These are phyloP conservation scores for Pseudopithomyces chartarum DNA, from an alignment of 2,329 filamentous ascomycete genomes.

Conservation along the genomic window DNA sequence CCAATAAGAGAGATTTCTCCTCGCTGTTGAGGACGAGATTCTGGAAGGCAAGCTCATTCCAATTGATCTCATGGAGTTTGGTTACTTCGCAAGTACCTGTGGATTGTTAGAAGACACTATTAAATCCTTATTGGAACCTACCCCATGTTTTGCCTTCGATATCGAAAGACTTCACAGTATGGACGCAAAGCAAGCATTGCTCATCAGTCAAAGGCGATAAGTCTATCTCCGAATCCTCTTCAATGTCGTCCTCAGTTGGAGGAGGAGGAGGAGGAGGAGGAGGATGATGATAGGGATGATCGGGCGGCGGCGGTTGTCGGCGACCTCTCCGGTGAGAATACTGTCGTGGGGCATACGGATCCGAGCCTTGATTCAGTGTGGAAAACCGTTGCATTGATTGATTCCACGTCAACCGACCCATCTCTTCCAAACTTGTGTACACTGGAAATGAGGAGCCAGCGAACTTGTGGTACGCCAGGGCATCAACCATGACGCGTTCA, in stretches of 20 bases:
- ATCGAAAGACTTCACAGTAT: constrained; percentile 17
- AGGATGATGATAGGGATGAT: too few relatives aligned
- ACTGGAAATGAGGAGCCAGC: constrained; percentile 5
- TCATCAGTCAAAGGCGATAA: background rate
- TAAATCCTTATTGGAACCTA: background rate
- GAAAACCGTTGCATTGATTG: background rate
- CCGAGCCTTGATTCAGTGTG: too few relatives aligned
- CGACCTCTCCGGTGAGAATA: too few relatives aligned
- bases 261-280: too few relatives aligned
- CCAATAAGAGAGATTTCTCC: constrained; percentile 55
- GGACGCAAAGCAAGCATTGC: constrained; percentile 16
- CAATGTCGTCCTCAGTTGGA: too few relatives aligned
- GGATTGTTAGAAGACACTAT: too few relatives aligned
- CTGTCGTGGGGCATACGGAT: too few relatives aligned
- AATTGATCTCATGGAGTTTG: background rate
- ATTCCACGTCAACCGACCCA: background rate
- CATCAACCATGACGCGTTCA: constrained; percentile 17
- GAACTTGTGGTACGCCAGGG: constrained; percentile 17
- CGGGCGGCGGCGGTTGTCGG: too few relatives aligned
- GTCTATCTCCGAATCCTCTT: too few relatives aligned
- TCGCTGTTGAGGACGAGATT: constrained; percentile 53
- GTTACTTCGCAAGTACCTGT: too few relatives aligned
- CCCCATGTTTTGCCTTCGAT: constrained; percentile 27
- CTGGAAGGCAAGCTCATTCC: constrained; percentile 48
- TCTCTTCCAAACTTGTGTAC: background rate